Percentiles rank a stretch among this genome's conserved stretches.
Evolutionary conservation across 1,284 basidiomycete genomes (phyloP).

Genomic region (Fereydounia khargensis): DNA sequence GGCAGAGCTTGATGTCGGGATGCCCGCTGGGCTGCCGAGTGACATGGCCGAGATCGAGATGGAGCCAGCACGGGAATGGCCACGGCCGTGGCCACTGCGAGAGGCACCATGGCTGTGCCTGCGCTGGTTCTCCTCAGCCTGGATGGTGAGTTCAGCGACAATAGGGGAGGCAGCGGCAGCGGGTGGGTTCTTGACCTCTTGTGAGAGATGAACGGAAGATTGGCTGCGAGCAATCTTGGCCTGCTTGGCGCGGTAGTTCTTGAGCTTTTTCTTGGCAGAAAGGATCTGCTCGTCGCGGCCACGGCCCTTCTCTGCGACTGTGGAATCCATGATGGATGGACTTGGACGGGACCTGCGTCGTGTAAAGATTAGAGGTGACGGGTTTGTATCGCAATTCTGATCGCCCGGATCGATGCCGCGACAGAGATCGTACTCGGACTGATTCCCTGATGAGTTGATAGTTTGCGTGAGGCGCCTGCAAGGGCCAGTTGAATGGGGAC

Average conservation of each 20-base stretch:
- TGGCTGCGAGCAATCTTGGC: conserved; percentile 30
- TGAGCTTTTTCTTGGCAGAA: conserved; percentile 51
- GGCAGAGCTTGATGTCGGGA: conserved; percentile 1
- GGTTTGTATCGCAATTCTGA: too few relatives aligned
- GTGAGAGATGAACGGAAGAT: conserved; percentile 7
- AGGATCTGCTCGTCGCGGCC: conserved; percentile 40
- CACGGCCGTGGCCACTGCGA: conserved; percentile 31
- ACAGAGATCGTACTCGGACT: too few relatives aligned
- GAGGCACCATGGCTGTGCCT: conserved; percentile 8
- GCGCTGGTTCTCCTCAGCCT: background rate
- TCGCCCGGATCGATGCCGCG: too few relatives aligned
- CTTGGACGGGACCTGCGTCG: too few relatives aligned
- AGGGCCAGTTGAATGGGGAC: too few relatives aligned
- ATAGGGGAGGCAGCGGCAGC: background rate
- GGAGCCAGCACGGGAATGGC: conserved; percentile 37
- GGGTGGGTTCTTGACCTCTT: conserved; percentile 4
- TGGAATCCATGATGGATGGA: conserved; percentile 3
- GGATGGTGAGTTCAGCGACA: background rate
- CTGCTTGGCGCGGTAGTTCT: conserved; percentile 49
- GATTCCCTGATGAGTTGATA: too few relatives aligned
- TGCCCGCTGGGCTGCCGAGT: conserved; percentile 5
- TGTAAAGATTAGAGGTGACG: too few relatives aligned
- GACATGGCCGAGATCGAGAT: conserved; percentile 40
- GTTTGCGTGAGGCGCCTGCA: too few relatives aligned
- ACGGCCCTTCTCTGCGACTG: conserved; percentile 8